These are phyloP conservation scores for Apiospora aurea DNA, from an alignment of 2,329 filamentous ascomycete species.

Conservation along the genomic window DNA sequence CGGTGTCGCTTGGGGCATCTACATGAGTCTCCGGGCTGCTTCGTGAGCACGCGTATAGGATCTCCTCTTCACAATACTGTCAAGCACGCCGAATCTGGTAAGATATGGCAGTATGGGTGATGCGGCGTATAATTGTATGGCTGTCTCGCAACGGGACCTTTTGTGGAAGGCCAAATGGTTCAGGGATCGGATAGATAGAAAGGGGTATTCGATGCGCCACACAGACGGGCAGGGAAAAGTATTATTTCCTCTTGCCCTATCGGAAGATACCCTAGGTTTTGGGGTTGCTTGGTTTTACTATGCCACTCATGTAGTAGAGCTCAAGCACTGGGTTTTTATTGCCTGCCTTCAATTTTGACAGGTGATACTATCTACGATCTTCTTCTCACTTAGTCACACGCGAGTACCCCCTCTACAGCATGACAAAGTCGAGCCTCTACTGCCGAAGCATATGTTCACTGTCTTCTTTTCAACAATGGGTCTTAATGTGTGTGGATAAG, in stretches of 20 bases:
- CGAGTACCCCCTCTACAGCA: not conserved
- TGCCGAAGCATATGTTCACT: not conserved
- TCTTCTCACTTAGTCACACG: too few relatives aligned
- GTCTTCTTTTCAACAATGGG: not conserved
- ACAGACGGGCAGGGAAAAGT: not conserved
- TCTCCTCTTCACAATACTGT: not conserved
- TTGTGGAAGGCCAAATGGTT: not conserved
- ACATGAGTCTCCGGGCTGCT: conserved; percentile 64
- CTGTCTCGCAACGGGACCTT: not conserved
- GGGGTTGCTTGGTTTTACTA: not conserved
- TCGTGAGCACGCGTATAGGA: not conserved
- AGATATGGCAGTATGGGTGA: not conserved
- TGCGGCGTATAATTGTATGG: not conserved
- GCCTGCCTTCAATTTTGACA: not conserved
- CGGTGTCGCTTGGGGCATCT: conserved; percentile 78
- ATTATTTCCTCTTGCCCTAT: not conserved
- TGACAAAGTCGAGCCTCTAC: not conserved
- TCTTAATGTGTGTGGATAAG: not conserved
- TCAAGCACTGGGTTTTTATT: not conserved
- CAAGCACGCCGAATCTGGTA: not conserved
- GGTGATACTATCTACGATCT: not conserved
- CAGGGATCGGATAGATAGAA: not conserved
- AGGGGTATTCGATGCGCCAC: not conserved
- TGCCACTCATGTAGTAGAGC: not conserved
- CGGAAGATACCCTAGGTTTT: not conserved